phyloP scores from a whole-genome alignment of 2,329 filamentous ascomycete genomes.

The Xenoacremonium recifei region DNA sequence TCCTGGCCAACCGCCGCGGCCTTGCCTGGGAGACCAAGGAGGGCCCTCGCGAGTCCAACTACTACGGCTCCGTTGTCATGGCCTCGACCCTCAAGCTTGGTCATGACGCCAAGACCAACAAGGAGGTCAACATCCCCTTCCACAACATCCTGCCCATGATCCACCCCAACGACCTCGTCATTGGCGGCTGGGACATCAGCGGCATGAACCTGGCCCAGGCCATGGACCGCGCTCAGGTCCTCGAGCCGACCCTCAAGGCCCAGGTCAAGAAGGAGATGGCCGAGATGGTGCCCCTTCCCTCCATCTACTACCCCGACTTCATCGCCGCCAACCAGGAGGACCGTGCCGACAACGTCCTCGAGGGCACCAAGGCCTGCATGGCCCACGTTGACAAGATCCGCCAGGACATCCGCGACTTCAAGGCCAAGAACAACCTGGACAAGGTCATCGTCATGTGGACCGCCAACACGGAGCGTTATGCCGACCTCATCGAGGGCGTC shows the following conservation, averaged over 20 bases:
- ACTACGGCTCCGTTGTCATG: constrained; percentile 98
- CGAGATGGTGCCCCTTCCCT: constrained; percentile 82
- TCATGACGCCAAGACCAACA: constrained; percentile 75
- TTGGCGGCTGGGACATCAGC: constrained; percentile 98
- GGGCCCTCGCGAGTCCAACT: constrained; percentile 82
- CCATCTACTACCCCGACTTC: constrained; percentile 99
- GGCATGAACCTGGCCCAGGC: constrained; percentile 81
- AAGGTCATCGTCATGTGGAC: constrained; percentile 99
- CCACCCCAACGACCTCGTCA: constrained; percentile 90
- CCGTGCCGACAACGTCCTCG: constrained; percentile 85
- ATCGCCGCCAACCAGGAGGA: constrained; percentile 98
- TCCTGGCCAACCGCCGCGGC: constrained; percentile 87
- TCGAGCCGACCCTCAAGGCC: constrained; percentile 91
- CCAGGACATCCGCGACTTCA: constrained; percentile 93
- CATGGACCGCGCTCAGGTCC: constrained; percentile 93
- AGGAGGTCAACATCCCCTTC: constrained; percentile 96
- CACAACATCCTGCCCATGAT: constrained; percentile 93
- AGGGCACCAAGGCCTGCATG: constrained; percentile 78
- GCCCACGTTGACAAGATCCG: constrained; percentile 92
- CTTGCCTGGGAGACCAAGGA: constrained; percentile 94
- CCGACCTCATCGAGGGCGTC: constrained; percentile 81
- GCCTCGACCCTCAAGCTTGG: constrained; percentile 96
- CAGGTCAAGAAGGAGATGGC: constrained; percentile 92
- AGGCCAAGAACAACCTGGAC: constrained; percentile 78
- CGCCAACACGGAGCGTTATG: constrained; percentile 96